Evolutionary conservation across 1,139 yeast species (phyloP).

Genomic region (Candida sanyaensis): DNA sequence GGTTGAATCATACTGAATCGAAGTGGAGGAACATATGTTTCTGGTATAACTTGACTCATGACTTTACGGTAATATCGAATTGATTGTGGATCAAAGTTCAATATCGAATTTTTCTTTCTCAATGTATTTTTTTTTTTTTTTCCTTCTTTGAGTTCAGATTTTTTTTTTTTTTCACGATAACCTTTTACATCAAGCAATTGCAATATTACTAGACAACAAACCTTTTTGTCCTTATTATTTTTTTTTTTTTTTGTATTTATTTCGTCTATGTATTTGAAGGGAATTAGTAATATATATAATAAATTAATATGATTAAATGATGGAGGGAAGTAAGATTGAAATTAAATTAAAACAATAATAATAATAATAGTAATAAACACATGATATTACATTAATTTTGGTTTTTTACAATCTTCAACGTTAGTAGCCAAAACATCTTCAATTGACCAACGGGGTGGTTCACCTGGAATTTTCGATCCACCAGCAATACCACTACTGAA

Average conservation of each 20-base stretch:
- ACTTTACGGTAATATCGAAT: background rate
- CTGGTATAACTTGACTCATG: slow-evolving; percentile 23
- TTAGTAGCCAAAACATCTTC: slow-evolving; percentile 76
- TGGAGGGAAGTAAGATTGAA: background rate
- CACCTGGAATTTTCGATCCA: slow-evolving; percentile 56
- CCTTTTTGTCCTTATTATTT: background rate
- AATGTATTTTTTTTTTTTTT: too few species aligned
- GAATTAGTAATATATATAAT: background rate
- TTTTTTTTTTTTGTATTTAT: background rate
- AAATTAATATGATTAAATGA: background rate
- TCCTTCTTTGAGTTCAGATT: too few species aligned
- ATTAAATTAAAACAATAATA: background rate
- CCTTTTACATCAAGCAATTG: too few species aligned
- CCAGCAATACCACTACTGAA: slow-evolving; percentile 79
- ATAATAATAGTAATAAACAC: too few species aligned
- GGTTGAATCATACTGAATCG: slow-evolving; percentile 74
- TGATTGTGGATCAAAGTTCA: background rate
- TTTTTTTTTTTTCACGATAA: too few species aligned
- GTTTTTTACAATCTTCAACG: slow-evolving; percentile 66
- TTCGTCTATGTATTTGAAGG: slow-evolving; percentile 1
- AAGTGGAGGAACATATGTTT: slow-evolving; percentile 72
- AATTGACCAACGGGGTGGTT: slow-evolving; percentile 71
- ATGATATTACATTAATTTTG: slow-evolving; percentile 18
- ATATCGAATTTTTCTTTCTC: background rate
- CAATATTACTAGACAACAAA: background rate